Conservation (phyloP, 2,329 filamentous ascomycete species). For the Diplocarpon mali region DNA sequence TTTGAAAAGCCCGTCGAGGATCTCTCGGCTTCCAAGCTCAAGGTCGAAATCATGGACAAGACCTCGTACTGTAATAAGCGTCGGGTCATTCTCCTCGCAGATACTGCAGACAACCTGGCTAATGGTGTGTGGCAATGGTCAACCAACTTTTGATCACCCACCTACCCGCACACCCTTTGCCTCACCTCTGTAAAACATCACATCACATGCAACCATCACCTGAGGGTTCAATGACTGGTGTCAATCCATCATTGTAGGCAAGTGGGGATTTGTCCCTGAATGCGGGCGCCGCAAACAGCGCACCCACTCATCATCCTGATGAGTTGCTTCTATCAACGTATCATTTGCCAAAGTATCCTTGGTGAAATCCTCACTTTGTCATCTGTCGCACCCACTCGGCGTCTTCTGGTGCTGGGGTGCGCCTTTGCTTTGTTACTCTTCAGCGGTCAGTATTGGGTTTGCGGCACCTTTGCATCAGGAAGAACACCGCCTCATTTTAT, state of each 20-base stretch:
- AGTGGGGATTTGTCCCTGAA: slow-evolving; percentile 8
- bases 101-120: slow-evolving; percentile 86
- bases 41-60: slow-evolving; percentile 98
- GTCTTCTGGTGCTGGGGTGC: too few species aligned
- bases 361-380: too few species aligned
- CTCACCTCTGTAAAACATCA: background rate
- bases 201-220: slow-evolving; percentile 1
- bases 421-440: too few species aligned
- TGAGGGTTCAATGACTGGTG: slow-evolving; percentile 12
- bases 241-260: slow-evolving; percentile 10
- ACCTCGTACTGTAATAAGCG: slow-evolving; percentile 94
- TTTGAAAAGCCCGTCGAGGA: slow-evolving; percentile 95
- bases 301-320: too few species aligned
- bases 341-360: too few species aligned
- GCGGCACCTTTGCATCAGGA: too few species aligned
- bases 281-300: too few species aligned
- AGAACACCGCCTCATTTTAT: too few species aligned
- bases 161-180: slow-evolving; percentile 5
- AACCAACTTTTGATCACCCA: slow-evolving; percentile 17
- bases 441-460: too few species aligned
- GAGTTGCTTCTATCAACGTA: too few species aligned
- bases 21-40: slow-evolving; percentile 74
- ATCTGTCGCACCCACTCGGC: too few species aligned
- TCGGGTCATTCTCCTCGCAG: slow-evolving; percentile 76
- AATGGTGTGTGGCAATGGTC: slow-evolving; percentile 51